phyloP scores from a whole-genome alignment of 1,284 basidiomycete species.

The Rhodotorula glutinis region DNA sequence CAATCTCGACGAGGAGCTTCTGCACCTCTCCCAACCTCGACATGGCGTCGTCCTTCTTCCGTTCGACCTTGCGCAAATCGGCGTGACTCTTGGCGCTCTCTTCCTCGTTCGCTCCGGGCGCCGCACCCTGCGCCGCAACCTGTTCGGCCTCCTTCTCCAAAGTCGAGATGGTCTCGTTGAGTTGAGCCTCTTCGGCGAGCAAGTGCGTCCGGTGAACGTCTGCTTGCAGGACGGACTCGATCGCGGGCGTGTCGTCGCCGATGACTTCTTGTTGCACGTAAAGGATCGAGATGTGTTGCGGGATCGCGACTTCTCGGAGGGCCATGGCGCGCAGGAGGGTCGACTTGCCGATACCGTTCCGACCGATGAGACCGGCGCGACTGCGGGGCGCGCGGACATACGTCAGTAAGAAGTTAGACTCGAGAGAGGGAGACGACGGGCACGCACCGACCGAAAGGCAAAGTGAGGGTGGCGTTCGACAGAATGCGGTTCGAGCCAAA shows the following conservation, averaged over 20 bases:
- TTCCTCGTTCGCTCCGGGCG: slow-evolving; percentile 45
- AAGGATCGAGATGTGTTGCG: slow-evolving; percentile 89
- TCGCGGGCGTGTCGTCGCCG: slow-evolving; percentile 87
- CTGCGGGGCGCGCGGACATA: slow-evolving; percentile 14
- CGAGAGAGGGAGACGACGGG: no score
- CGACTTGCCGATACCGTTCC: slow-evolving; percentile 91
- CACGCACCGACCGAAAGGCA: slow-evolving; percentile 78
- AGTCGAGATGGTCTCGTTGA: slow-evolving; percentile 68
- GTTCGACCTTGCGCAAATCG: slow-evolving; percentile 74
- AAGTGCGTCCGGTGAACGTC: slow-evolving; percentile 94
- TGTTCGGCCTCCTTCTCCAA: slow-evolving; percentile 50
- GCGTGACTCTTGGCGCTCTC: slow-evolving; percentile 52
- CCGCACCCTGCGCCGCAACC: slow-evolving; percentile 50
- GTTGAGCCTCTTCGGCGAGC: slow-evolving; percentile 69
- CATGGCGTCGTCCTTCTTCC: slow-evolving; percentile 73
- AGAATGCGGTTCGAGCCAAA: slow-evolving; percentile 58
- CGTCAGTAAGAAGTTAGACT: not conserved
- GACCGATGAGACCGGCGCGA: slow-evolving; percentile 56
- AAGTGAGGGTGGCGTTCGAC: slow-evolving; percentile 74
- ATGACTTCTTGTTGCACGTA: slow-evolving; percentile 97
- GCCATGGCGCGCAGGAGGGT: slow-evolving; percentile 95
- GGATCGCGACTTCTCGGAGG: slow-evolving; percentile 88
- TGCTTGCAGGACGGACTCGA: slow-evolving; percentile 92
- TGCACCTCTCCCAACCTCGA: slow-evolving; percentile 88
- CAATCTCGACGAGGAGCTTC: slow-evolving; percentile 87